These are phyloP conservation scores for Polychaeton citri DNA, from an alignment of 2,329 filamentous ascomycete genomes.

Conservation along the genomic window DNA sequence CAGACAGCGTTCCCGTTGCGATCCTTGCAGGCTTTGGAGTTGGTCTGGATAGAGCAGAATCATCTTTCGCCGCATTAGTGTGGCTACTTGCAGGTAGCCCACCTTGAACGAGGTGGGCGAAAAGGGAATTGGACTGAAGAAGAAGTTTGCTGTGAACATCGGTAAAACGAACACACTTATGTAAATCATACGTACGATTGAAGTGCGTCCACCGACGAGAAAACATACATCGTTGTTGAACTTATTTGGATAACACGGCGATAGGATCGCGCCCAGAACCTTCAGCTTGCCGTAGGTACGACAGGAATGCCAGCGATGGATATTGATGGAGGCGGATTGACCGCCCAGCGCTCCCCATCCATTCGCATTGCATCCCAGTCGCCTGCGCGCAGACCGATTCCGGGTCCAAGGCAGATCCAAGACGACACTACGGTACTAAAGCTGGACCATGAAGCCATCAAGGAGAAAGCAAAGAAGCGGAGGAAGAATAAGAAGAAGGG, in stretches of 20 bases:
- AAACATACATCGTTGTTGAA: too few relatives aligned
- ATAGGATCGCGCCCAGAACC: too few relatives aligned
- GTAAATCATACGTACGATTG: too few relatives aligned
- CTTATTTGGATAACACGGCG: too few relatives aligned
- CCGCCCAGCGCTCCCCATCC: constrained; percentile 16
- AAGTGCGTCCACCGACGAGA: too few relatives aligned
- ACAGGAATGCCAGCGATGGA: constrained; percentile 22
- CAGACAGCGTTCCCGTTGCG: constrained; percentile 22
- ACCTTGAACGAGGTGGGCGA: constrained; percentile 40
- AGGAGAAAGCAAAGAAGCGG: constrained; percentile 23
- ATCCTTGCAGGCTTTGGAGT: constrained; percentile 18
- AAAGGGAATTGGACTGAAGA: constrained; percentile 15
- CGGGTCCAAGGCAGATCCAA: constrained; percentile 8
- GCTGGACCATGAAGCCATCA: constrained; percentile 21
- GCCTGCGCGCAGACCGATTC: constrained; percentile 11
- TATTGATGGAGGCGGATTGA: constrained; percentile 15
- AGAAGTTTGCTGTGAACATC: neutral
- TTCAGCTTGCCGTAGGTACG: too few relatives aligned
- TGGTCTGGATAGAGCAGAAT: constrained; percentile 26
- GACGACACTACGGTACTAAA: constrained; percentile 13
- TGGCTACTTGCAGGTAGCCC: constrained; percentile 38
- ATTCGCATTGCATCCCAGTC: constrained; percentile 16
- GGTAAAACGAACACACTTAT: too few relatives aligned
- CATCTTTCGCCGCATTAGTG: constrained; percentile 34
- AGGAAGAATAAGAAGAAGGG: constrained; percentile 25